These are phyloP conservation scores for Asterochloris sp. DNA, from an alignment of 139 green algal genomes.

Conservation along the genomic window DNA sequence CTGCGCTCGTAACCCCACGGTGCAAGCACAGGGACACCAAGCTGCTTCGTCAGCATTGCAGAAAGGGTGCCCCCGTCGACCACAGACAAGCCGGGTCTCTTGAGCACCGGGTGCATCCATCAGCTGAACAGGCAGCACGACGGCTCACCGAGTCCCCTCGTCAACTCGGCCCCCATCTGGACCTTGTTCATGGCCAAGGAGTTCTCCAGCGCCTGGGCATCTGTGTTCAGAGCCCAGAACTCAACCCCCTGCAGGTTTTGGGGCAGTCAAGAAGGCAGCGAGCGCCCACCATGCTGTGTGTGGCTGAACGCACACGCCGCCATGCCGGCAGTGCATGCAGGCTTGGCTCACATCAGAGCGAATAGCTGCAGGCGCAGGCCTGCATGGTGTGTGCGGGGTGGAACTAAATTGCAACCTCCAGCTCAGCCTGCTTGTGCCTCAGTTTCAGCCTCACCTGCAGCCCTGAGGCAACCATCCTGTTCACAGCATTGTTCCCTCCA, in stretches of 20 bases:
- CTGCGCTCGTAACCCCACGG: background rate
- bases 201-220: conserved; percentile 89
- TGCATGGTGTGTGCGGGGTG: background rate
- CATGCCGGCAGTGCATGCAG: background rate
- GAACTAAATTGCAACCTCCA: background rate
- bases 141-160: conserved; percentile 78
- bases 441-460: conserved; percentile 56
- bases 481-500: conserved; percentile 94
- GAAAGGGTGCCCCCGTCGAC: background rate
- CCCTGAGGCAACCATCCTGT: conserved; percentile 92
- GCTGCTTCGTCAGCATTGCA: background rate
- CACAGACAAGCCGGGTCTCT: too few relatives aligned
- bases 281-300: background rate
- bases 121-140: background rate
- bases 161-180: conserved; percentile 90
- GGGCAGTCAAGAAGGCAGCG: background rate
- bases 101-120: background rate
- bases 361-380: too few relatives aligned
- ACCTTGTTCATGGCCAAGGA: conserved; percentile 82
- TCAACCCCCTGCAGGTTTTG: conserved; percentile 77
- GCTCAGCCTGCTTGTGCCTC: background rate
- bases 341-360: too few relatives aligned
- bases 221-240: conserved; percentile 94
- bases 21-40: background rate
- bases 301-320: background rate